Conservation (phyloP, 345 rosid genomes). For the Populus simonii region DNA sequence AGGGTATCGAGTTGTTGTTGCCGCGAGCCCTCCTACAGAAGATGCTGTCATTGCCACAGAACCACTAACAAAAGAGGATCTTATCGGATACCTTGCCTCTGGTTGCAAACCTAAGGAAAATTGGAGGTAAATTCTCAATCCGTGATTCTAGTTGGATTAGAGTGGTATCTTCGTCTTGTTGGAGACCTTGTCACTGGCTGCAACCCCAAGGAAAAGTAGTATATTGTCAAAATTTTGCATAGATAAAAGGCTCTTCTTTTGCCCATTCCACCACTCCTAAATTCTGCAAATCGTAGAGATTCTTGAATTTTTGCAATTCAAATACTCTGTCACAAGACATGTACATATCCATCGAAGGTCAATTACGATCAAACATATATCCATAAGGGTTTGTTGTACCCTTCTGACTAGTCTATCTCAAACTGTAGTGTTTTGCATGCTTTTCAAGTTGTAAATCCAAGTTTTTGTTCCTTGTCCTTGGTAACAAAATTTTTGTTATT, state of each 20-base stretch:
- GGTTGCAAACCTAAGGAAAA: slow-evolving; percentile 93
- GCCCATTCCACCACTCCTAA: background rate
- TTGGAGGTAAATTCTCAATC: slow-evolving; percentile 63
- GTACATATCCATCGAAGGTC: background rate
- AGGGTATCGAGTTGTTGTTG: slow-evolving; percentile 53
- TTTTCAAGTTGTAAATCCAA: background rate
- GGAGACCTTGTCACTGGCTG: background rate
- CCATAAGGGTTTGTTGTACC: background rate
- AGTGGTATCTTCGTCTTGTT: background rate
- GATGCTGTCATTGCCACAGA: slow-evolving; percentile 65
- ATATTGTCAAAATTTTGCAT: background rate
- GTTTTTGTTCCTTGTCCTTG: background rate
- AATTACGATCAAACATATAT: background rate
- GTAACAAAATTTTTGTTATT: background rate
- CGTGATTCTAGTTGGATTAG: background rate
- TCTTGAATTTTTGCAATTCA: background rate
- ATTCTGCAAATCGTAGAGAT: background rate
- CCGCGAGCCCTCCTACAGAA: slow-evolving; percentile 92
- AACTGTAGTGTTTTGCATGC: background rate
- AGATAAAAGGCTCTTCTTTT: background rate
- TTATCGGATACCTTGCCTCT: slow-evolving; percentile 81
- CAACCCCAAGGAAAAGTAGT: background rate
- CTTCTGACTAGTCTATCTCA: background rate
- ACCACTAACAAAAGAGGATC: slow-evolving; percentile 93
- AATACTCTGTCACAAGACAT: background rate